Conservation (phyloP, 1,284 basidiomycete species). For the Bondarzewia mesenterica region DNA sequence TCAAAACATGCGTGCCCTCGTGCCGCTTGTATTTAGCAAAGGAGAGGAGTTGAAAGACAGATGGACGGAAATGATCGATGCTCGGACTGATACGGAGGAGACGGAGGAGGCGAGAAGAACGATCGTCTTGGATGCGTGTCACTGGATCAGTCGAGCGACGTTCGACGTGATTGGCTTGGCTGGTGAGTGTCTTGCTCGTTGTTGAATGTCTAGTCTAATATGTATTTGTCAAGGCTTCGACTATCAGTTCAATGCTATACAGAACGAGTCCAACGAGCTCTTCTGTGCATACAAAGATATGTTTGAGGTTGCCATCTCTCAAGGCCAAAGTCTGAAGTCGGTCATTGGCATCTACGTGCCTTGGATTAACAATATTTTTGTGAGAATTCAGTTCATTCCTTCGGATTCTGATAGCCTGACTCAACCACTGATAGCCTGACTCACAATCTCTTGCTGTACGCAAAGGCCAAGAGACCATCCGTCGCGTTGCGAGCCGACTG, state of each 20-base stretch:
- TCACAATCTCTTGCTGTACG: slow-evolving; percentile 37
- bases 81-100: slow-evolving; percentile 4
- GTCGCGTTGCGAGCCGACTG: slow-evolving; percentile 56
- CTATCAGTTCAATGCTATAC: slow-evolving; percentile 71
- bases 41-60: slow-evolving; percentile 53
- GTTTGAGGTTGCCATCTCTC: slow-evolving; percentile 65
- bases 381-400: slow-evolving; percentile 24
- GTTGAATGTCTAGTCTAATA: neutral
- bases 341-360: slow-evolving; percentile 58
- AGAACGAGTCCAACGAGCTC: slow-evolving; percentile 66
- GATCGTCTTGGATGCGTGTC: slow-evolving; percentile 51
- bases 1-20: slow-evolving; percentile 61
- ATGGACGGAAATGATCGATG: slow-evolving; percentile 41
- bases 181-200: slow-evolving; percentile 31
- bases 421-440: slow-evolving; percentile 52
- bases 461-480: slow-evolving; percentile 54
- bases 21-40: slow-evolving; percentile 64
- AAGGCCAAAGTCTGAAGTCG: slow-evolving; percentile 36
- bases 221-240: slow-evolving; percentile 49
- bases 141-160: slow-evolving; percentile 68
- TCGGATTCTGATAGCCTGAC: neutral
- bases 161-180: slow-evolving; percentile 78
- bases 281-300: slow-evolving; percentile 74
- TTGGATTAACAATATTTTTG: slow-evolving; percentile 45
- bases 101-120: slow-evolving; percentile 17